Percentiles rank a stretch among this genome's conserved stretches.
phyloP scores from a whole-genome alignment of 2,329 filamentous ascomycete genomes.

The Fusarium fracticaudum region DNA sequence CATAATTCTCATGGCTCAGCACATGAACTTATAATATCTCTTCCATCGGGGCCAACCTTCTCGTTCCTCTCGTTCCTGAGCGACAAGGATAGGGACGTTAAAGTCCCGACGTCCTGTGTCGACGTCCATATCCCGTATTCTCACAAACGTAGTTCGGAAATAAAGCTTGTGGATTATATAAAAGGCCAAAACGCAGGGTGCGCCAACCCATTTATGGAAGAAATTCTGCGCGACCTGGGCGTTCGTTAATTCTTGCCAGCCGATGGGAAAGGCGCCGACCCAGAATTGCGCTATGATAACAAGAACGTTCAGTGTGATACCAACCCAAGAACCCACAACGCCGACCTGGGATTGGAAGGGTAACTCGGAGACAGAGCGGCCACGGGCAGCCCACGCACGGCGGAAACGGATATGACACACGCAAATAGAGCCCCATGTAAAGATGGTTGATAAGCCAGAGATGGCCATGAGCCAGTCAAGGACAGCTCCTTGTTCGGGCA shows the following conservation, averaged over 20 bases:
- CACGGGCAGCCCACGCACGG: constrained; percentile 75
- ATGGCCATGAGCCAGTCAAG: constrained; percentile 85
- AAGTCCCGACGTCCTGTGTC: constrained; percentile 86
- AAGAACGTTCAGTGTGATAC: constrained; percentile 77
- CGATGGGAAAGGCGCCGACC: constrained; percentile 82
- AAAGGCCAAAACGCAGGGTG: constrained; percentile 73
- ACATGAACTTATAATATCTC: constrained; percentile 76
- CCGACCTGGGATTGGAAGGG: constrained; percentile 85
- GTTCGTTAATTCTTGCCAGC: constrained; percentile 57
- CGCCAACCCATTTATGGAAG: constrained; percentile 77
- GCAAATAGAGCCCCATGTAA: constrained; percentile 87
- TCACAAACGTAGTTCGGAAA: constrained; percentile 74
- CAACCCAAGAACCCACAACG: constrained; percentile 81
- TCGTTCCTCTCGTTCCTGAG: constrained; percentile 81
- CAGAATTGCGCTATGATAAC: constrained; percentile 89
- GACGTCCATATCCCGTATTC: constrained; percentile 81
- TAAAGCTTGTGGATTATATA: constrained; percentile 81
- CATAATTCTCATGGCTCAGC: constrained; percentile 54
- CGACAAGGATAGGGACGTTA: constrained; percentile 80
- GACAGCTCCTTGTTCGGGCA: constrained; percentile 66
- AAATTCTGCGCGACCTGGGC: constrained; percentile 68
- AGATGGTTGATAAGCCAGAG: constrained; percentile 77
- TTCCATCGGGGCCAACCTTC: constrained; percentile 81
- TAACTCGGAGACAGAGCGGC: constrained; percentile 77
- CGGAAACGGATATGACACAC: constrained; percentile 94